These are phyloP conservation scores for Diaporthe sp. DNA, from an alignment of 2,329 filamentous ascomycete genomes.

Conservation along the genomic window DNA sequence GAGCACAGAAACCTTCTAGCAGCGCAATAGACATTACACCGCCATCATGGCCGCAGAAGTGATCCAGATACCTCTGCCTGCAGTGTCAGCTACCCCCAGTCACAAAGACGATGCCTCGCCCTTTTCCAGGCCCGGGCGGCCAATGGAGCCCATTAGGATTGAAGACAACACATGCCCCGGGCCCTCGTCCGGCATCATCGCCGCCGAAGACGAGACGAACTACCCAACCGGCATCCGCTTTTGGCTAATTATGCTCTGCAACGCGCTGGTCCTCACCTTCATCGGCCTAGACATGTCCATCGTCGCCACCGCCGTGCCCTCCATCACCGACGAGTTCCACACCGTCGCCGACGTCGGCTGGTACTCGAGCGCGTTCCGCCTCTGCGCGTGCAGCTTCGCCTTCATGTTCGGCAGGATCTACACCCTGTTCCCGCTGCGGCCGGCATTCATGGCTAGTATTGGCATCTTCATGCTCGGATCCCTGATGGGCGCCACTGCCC, in stretches of 20 bases:
- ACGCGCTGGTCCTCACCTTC: slow-evolving; percentile 32
- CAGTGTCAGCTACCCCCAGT: not conserved
- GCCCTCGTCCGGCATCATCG: not conserved
- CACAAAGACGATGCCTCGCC: not conserved
- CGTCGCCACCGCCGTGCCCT: slow-evolving; percentile 35
- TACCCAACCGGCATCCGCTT: slow-evolving; percentile 36
- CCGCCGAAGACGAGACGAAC: slow-evolving; percentile 30
- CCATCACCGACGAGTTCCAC: slow-evolving; percentile 38
- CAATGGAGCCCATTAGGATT: not conserved
- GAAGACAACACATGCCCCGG: not conserved
- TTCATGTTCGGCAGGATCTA: slow-evolving; percentile 38
- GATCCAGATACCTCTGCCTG: not conserved
- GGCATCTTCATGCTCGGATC: slow-evolving; percentile 35
- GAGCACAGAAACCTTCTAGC: not conserved
- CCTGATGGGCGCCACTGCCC: slow-evolving; percentile 33
- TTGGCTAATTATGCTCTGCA: slow-evolving; percentile 35
- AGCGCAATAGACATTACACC: not conserved
- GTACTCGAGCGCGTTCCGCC: slow-evolving; percentile 36
- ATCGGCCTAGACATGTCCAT: slow-evolving; percentile 34
- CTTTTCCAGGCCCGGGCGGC: slow-evolving; percentile 10
- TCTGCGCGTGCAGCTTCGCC: slow-evolving; percentile 38
- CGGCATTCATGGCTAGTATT: slow-evolving; percentile 31
- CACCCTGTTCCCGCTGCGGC: slow-evolving; percentile 26
- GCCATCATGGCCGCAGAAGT: slow-evolving; percentile 17
- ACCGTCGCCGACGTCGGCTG: slow-evolving; percentile 38